phyloP scores from a whole-genome alignment of 164 flowering plant genomes.

The Cinnamomum micranthum region DNA sequence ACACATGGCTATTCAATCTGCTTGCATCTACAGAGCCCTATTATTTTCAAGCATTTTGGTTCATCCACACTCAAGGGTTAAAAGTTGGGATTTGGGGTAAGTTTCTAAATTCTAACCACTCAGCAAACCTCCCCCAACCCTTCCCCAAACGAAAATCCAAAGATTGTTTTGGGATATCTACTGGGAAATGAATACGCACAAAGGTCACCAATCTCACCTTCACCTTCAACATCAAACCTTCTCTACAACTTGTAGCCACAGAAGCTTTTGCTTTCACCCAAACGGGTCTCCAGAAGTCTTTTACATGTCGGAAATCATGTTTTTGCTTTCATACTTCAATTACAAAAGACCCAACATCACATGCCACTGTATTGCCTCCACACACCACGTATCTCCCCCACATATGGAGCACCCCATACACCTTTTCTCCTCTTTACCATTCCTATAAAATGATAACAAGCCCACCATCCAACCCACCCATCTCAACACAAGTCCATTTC shows the following conservation, averaged over 20 bases:
- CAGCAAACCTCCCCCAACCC: no score
- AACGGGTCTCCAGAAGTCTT: background rate
- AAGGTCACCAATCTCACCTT: background rate
- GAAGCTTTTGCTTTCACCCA: background rate
- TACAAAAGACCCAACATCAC: slow-evolving; percentile 13
- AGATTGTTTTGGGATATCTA: background rate
- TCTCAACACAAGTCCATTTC: slow-evolving; percentile 6
- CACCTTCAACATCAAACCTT: background rate
- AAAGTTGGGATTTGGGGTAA: no score
- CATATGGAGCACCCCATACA: background rate
- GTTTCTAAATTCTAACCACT: no score
- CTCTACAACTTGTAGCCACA: background rate
- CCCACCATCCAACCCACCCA: background rate
- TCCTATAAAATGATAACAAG: background rate
- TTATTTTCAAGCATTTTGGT: no score
- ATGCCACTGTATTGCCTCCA: slow-evolving; percentile 21
- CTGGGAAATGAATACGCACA: background rate
- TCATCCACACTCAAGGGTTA: no score
- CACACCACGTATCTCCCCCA: slow-evolving; percentile 12
- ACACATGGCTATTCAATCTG: no score
- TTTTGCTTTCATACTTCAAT: background rate
- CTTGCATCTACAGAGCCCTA: no score
- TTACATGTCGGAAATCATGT: slow-evolving; percentile 7
- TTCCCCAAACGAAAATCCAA: background rate
- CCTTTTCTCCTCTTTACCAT: slow-evolving; percentile 2